phyloP scores from a whole-genome alignment of 768 basidiomycete species.

The Tylopilus felleus region DNA sequence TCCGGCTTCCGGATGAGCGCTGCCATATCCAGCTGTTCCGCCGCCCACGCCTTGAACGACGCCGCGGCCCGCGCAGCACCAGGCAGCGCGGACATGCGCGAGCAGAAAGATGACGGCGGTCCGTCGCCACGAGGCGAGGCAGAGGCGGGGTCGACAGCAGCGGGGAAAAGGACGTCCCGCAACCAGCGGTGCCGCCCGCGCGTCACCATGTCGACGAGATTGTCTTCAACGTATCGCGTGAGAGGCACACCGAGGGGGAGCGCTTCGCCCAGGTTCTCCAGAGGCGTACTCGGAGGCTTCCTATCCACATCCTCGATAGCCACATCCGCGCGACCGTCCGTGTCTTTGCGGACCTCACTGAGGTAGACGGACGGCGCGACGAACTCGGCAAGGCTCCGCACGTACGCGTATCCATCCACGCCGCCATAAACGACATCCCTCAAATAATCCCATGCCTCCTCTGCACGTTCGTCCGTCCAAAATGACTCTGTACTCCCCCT shows the following conservation, averaged over 20 bases:
- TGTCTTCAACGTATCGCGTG: slow-evolving; percentile 39
- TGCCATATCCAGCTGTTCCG: slow-evolving; percentile 39
- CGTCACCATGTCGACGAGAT: slow-evolving; percentile 39
- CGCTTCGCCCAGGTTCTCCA: background rate
- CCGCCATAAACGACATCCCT: slow-evolving; percentile 79
- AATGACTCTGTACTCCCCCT: slow-evolving; percentile 31
- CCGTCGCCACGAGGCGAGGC: background rate
- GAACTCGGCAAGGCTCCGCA: slow-evolving; percentile 75
- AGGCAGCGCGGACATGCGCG: slow-evolving; percentile 14
- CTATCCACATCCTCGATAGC: background rate
- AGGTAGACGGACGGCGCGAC: slow-evolving; percentile 34
- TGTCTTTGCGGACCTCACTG: background rate
- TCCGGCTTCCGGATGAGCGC: slow-evolving; percentile 39
- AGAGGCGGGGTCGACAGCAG: background rate
- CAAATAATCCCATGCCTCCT: slow-evolving; percentile 63
- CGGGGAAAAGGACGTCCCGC: slow-evolving; percentile 25
- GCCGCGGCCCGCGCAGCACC: slow-evolving; percentile 2
- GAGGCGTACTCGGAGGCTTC: background rate
- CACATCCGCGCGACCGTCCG: background rate
- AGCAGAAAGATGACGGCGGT: slow-evolving; percentile 4
- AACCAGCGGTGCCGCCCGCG: slow-evolving; percentile 39
- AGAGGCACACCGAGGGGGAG: slow-evolving; percentile 34
- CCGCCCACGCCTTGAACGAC: slow-evolving; percentile 6
- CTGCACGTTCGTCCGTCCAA: slow-evolving; percentile 48
- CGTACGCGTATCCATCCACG: slow-evolving; percentile 70